Evolutionary conservation across 495 filamentous ascomycete species (phyloP), one percentile per base, ranked within the genome.

Genomic region (Halenospora varia): DNA sequence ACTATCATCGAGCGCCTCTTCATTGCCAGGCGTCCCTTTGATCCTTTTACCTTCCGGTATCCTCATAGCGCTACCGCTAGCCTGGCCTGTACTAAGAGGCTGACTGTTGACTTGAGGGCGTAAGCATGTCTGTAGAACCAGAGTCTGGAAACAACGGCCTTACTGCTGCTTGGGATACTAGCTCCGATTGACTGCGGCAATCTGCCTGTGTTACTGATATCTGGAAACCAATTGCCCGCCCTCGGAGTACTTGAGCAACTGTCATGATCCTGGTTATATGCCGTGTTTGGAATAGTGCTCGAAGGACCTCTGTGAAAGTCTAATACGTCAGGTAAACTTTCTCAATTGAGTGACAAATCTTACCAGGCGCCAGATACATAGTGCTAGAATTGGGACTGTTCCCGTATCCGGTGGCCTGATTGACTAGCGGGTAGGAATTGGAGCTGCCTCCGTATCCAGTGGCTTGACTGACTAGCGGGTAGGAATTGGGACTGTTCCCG

Each of bases 1-100:
- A 58, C 55, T 46, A 10, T 19, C 19, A 19, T 58, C 48, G 13
- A 51, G 47, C 10, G 1, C 22, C 20, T 50, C 46, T n/a, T 48
- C 25, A 10, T 20, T 9, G 2, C 54, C 46, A 25, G 24, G 25
- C 9, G 25, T 56, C 2, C 45, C 45, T 17, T 45, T 45, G 17
- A 45, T 45, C 4, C 8, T 4, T n/a, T 20, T 15, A 9, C 18
- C 42, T 15, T 6, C n/a, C 18, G 11, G 8, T 45, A n/a, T 4
- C 15, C 15, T 40, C n/a, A 45, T 6, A 3, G n/a, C 42, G 11
- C 42, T 20, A 17, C 42, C 17, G 17, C 42, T 45, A 4, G 13
- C 18, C 17, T 45, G 13, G 42, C 42, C 42, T 9, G 42, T n/a
- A n/a, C 17, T n/a, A 6, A 4, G 17, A 15, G 42, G n/a, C 18